Percentiles rank a stretch among this genome's conserved stretches.
phyloP scores from a whole-genome alignment of 106 monocot species.

The Alisma plantagoaquatica region DNA sequence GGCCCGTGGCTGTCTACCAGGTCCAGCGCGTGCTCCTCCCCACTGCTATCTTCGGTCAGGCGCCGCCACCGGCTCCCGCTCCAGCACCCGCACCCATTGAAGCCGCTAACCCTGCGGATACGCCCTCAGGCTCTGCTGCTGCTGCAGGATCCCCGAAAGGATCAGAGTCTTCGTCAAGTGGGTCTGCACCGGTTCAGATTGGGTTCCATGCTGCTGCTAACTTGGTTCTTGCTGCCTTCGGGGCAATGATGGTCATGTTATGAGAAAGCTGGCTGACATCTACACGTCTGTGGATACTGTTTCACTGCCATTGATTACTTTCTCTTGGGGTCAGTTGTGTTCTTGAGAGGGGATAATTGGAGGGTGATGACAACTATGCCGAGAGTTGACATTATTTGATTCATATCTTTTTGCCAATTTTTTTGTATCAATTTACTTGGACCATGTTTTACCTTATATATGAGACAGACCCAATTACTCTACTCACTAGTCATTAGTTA shows the following conservation, averaged over 20 bases:
- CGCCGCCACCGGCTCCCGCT: constrained; percentile 62
- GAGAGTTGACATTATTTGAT: not conserved
- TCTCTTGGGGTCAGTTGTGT: not conserved
- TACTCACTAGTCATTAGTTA: no score
- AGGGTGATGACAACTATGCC: not conserved
- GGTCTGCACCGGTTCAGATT: not conserved
- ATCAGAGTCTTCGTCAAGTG: constrained; percentile 2
- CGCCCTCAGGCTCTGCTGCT: not conserved
- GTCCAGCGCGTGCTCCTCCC: constrained; percentile 68
- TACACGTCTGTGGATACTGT: not conserved
- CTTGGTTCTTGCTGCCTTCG: constrained; percentile 18
- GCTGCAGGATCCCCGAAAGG: not conserved
- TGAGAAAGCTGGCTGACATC: constrained; percentile 6
- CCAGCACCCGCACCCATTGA: constrained; percentile 49
- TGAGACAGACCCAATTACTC: no score
- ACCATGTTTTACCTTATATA: no score
- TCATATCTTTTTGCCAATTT: no score
- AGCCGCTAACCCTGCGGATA: constrained; percentile 23
- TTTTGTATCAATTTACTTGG: no score
- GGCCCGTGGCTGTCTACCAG: constrained; percentile 67
- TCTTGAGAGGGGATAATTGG: not conserved
- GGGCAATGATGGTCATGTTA: constrained; percentile 23
- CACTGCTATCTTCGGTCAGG: constrained; percentile 41
- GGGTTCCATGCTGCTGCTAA: not conserved
- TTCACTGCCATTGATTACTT: not conserved